These are phyloP conservation scores for Gaeumannomyces tritici DNA, from an alignment of 2,329 filamentous ascomycete species.

Conservation along the genomic window DNA sequence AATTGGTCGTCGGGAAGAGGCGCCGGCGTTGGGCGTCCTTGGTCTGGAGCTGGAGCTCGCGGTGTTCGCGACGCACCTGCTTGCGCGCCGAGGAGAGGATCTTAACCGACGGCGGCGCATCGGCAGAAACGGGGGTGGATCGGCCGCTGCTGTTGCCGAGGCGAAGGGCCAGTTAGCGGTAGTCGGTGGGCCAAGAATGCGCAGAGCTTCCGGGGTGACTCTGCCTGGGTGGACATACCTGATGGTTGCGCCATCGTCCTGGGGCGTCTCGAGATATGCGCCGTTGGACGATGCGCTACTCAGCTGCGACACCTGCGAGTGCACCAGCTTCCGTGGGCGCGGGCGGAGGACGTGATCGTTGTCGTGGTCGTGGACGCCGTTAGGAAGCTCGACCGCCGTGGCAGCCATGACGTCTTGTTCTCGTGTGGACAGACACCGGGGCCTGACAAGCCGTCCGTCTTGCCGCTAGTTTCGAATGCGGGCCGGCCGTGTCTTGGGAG, in stretches of 20 bases:
- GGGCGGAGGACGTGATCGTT: constrained; percentile 37
- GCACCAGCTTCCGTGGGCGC: constrained; percentile 38
- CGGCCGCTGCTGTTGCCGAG: constrained; percentile 49
- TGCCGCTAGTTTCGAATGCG: background rate
- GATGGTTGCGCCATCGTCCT: constrained; percentile 19
- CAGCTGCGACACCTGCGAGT: constrained; percentile 34
- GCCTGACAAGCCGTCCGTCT: background rate
- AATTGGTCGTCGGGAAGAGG: constrained; percentile 89
- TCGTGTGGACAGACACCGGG: background rate
- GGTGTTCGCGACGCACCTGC: constrained; percentile 61
- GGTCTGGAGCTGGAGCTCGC: constrained; percentile 1
- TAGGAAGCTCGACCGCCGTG: constrained; percentile 14
- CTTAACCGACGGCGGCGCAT: constrained; percentile 87
- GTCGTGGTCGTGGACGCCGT: constrained; percentile 9
- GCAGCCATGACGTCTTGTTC: constrained; percentile 14
- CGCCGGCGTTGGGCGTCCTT: constrained; percentile 53
- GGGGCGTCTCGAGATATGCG: constrained; percentile 19
- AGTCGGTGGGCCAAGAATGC: background rate
- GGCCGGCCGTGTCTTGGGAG: background rate
- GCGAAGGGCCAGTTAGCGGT: constrained; percentile 7
- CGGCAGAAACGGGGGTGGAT: constrained; percentile 74
- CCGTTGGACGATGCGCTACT: constrained; percentile 26
- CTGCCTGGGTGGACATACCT: constrained; percentile 1
- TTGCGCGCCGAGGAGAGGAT: constrained; percentile 79
- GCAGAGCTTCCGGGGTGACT: background rate